phyloP scores from a whole-genome alignment of 345 rosid genomes.

The Euphorbia pulcherrima region DNA sequence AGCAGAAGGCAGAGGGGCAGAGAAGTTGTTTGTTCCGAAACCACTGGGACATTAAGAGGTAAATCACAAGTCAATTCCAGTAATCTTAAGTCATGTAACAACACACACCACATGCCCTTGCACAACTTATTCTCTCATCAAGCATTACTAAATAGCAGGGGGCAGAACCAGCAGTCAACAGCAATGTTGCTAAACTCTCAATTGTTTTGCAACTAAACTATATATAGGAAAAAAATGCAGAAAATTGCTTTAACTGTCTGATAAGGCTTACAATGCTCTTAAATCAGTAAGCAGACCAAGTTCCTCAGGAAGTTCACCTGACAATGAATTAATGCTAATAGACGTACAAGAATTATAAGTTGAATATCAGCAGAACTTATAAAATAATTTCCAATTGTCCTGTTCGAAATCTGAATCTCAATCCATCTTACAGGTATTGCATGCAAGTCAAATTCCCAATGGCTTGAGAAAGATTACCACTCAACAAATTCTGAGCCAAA shows the following conservation, averaged over 20 bases:
- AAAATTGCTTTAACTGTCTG: not conserved
- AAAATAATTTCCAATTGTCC: too few relatives aligned
- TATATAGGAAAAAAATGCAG: not conserved
- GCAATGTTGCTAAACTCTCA: not conserved
- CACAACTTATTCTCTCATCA: too few relatives aligned
- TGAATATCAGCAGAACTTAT: not conserved
- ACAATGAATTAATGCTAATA: conserved; percentile 48
- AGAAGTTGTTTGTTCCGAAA: conserved; percentile 53
- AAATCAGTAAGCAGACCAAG: conserved; percentile 57
- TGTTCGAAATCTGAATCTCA: not conserved
- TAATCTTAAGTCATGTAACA: too few relatives aligned
- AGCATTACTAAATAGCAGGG: not conserved
- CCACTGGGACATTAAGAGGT: conserved; percentile 29
- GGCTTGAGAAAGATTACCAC: conserved; percentile 47
- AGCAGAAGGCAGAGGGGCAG: conserved; percentile 59
- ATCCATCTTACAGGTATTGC: conserved; percentile 56
- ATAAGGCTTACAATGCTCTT: conserved; percentile 38
- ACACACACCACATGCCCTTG: too few relatives aligned
- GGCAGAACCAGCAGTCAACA: not conserved
- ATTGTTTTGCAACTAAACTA: too few relatives aligned
- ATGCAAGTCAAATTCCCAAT: conserved; percentile 44
- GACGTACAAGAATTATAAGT: conserved; percentile 30
- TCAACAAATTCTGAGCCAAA: conserved; percentile 43
- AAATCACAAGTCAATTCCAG: not conserved
- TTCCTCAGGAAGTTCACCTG: conserved; percentile 67